Conservation (phyloP, 1,284 basidiomycete species). For the Leccinum cinnamomeum region DNA sequence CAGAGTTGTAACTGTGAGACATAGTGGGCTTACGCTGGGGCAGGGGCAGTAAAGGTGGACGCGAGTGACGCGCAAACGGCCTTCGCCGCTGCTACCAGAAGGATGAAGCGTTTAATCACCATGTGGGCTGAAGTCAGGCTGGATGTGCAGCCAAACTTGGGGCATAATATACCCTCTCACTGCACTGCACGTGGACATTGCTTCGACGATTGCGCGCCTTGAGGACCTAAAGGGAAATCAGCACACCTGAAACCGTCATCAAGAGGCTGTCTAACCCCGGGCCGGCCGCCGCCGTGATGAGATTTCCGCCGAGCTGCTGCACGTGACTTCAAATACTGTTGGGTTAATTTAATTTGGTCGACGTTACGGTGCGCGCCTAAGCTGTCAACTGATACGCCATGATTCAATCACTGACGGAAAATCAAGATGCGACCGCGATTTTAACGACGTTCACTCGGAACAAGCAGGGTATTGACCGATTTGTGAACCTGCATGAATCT, state of each 20-base stretch:
- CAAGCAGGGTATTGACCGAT: background rate
- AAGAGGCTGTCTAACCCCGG: background rate
- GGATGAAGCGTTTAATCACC: slow-evolving; percentile 14
- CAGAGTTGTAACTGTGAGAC: background rate
- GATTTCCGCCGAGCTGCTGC: background rate
- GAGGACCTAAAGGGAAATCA: background rate
- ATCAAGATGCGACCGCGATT: background rate
- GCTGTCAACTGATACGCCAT: background rate
- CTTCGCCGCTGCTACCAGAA: slow-evolving; percentile 19
- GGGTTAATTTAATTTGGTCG: too few species aligned
- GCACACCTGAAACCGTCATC: background rate
- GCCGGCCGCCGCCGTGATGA: background rate
- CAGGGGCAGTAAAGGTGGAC: slow-evolving; percentile 32
- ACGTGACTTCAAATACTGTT: slow-evolving; percentile 9
- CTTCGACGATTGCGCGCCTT: background rate
- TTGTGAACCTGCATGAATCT: background rate
- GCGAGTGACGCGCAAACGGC: slow-evolving; percentile 28
- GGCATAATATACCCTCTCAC: slow-evolving; percentile 11
- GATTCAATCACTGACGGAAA: background rate
- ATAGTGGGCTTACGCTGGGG: slow-evolving; percentile 25
- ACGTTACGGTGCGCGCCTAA: background rate
- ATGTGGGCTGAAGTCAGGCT: slow-evolving; percentile 9
- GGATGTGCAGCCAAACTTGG: background rate
- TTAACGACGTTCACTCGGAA: background rate
- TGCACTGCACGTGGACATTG: background rate